Percentiles rank a stretch among this genome's conserved stretches.
Evolutionary conservation across 2,329 filamentous ascomycete genomes (phyloP).

Genomic region (Diplodia intermedia): DNA sequence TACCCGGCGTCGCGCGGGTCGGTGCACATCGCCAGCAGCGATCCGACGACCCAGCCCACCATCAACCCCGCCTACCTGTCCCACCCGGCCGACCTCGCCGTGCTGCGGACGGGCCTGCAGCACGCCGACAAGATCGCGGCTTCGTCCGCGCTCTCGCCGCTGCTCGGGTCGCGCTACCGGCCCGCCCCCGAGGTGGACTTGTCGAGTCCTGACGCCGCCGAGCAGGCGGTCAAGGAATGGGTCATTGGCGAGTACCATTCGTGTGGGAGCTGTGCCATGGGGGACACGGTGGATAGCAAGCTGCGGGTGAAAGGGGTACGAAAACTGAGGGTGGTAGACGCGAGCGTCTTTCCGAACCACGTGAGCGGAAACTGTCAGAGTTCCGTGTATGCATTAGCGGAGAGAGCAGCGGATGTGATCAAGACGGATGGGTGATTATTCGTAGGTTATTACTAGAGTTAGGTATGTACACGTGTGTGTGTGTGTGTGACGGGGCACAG

Average conservation of each 20-base stretch:
- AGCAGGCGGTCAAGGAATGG: not conserved
- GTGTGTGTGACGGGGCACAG: no score
- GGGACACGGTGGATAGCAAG: slow-evolving; percentile 42
- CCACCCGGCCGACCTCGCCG: slow-evolving; percentile 52
- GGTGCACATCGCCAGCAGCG: slow-evolving; percentile 3
- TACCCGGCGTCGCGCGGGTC: slow-evolving; percentile 20
- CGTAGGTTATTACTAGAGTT: no score
- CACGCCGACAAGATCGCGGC: slow-evolving; percentile 45
- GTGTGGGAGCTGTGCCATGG: slow-evolving; percentile 33
- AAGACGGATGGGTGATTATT: slow-evolving; percentile 24
- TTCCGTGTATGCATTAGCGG: slow-evolving; percentile 45
- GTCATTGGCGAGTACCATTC: slow-evolving; percentile 17
- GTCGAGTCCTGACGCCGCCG: slow-evolving; percentile 34
- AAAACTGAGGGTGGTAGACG: slow-evolving; percentile 34
- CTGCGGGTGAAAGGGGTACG: slow-evolving; percentile 41
- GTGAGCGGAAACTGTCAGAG: slow-evolving; percentile 37
- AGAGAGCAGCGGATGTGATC: slow-evolving; percentile 45
- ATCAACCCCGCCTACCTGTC: slow-evolving; percentile 53
- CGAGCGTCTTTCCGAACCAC: slow-evolving; percentile 33
- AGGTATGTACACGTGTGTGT: no score
- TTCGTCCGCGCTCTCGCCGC: not conserved
- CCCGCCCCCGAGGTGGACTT: slow-evolving; percentile 23
- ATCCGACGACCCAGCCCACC: slow-evolving; percentile 41
- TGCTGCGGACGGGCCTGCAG: slow-evolving; percentile 46
- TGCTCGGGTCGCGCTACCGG: not conserved